Evolutionary conservation across 495 filamentous ascomycete species (phyloP).

Genomic region (Podospora appendiculata): DNA sequence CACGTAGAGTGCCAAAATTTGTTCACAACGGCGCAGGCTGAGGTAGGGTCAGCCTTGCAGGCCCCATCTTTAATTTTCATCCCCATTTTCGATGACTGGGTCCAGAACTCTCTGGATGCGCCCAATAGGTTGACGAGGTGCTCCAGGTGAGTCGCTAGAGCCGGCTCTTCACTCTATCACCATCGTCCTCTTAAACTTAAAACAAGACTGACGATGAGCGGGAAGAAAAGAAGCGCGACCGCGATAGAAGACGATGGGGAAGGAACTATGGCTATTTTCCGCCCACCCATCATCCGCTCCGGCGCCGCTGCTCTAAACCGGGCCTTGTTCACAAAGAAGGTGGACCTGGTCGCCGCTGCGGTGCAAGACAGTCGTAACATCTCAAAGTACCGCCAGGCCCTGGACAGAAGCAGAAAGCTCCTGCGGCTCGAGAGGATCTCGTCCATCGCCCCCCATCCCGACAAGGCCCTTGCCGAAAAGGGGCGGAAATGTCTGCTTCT

Average conservation of each 20-base stretch:
- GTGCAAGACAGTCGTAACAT: conserved; percentile 67
- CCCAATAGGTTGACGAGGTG: too few species aligned
- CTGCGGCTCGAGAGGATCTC: conserved; percentile 46
- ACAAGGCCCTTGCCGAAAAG: conserved; percentile 40
- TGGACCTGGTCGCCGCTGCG: conserved; percentile 71
- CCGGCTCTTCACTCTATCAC: too few species aligned
- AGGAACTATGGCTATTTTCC: conserved; percentile 40
- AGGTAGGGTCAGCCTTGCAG: too few species aligned
- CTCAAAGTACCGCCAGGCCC: conserved; percentile 50
- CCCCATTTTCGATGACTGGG: too few species aligned
- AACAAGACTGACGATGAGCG: neutral
- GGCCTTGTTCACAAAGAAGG: conserved; percentile 66
- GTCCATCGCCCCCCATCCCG: conserved; percentile 46
- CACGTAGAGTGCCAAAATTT: too few species aligned
- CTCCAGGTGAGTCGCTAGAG: too few species aligned
- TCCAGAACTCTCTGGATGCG: too few species aligned
- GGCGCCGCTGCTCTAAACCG: conserved; percentile 65
- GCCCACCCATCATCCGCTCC: conserved; percentile 70
- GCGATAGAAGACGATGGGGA: neutral
- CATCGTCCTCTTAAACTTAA: too few species aligned
- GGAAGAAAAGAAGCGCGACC: too few species aligned
- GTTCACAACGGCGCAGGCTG: too few species aligned
- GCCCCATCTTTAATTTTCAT: too few species aligned
- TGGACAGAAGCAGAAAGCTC: conserved; percentile 51
- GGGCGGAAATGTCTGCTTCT: conserved; percentile 70